phyloP scores from a whole-genome alignment of 2,329 filamentous ascomycete genomes.

The Pseudohalonectria lignicola region DNA sequence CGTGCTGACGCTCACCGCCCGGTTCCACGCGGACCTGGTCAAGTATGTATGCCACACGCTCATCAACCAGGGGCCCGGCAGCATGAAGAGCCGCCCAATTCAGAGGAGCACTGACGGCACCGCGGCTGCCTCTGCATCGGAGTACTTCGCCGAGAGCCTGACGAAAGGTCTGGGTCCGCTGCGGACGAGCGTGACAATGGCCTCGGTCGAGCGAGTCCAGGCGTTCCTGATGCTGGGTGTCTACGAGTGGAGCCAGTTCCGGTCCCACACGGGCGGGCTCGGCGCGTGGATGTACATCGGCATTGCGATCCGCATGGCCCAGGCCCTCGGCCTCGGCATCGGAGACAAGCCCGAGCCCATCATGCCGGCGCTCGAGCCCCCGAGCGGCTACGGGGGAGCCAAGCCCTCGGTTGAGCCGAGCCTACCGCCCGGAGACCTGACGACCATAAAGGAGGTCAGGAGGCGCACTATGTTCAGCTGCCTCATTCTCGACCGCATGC shows the following conservation, averaged over 20 bases:
- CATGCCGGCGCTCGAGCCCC: slow-evolving; percentile 6
- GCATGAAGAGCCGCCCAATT: slow-evolving; percentile 20
- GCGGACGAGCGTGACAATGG: slow-evolving; percentile 33
- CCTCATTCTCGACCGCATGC: slow-evolving; percentile 59
- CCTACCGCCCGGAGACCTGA: slow-evolving; percentile 19
- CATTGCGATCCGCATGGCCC: slow-evolving; percentile 52
- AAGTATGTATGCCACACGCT: slow-evolving; percentile 35
- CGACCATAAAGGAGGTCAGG: slow-evolving; percentile 51
- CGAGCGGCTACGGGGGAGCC: background rate
- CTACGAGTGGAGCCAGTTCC: slow-evolving; percentile 59
- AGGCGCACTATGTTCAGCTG: slow-evolving; percentile 67
- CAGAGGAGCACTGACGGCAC: slow-evolving; percentile 34
- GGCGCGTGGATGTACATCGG: slow-evolving; percentile 58
- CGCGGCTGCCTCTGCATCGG: slow-evolving; percentile 44
- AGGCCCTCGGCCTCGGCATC: slow-evolving; percentile 49
- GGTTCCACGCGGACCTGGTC: slow-evolving; percentile 53
- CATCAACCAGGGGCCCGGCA: slow-evolving; percentile 17
- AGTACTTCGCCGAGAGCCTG: slow-evolving; percentile 53
- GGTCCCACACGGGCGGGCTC: slow-evolving; percentile 34
- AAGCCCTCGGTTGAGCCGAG: slow-evolving; percentile 8
- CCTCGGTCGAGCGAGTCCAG: slow-evolving; percentile 53
- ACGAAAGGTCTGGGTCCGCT: slow-evolving; percentile 36
- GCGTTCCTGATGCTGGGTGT: slow-evolving; percentile 60
- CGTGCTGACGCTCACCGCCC: slow-evolving; percentile 57
- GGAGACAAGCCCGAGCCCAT: slow-evolving; percentile 26